These are phyloP conservation scores for Haplosporangium sp. DNA, from an alignment of 371 early-diverging fungal genomes.

Conservation along the genomic window DNA sequence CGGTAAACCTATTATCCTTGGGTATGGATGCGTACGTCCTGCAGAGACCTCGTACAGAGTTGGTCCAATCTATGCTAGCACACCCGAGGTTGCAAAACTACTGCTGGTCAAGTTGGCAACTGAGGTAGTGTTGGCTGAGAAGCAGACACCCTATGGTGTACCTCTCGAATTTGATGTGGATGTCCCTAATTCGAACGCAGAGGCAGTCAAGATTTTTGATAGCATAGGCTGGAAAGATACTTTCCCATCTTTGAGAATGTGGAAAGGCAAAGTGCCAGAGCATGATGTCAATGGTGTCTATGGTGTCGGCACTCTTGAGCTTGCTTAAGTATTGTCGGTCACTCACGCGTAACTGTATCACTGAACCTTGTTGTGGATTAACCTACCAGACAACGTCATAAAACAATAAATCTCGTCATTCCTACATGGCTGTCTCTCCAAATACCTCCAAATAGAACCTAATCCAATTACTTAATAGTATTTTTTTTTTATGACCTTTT, in stretches of 20 bases:
- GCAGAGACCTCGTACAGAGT: conserved; percentile 47
- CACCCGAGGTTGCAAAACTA: conserved; percentile 32
- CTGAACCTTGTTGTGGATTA: no score
- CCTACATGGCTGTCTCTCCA: no score
- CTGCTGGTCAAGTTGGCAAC: conserved; percentile 38
- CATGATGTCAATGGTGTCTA: conserved; percentile 33
- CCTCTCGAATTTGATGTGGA: conserved; percentile 38
- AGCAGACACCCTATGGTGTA: conserved; percentile 1
- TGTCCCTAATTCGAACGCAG: conserved; percentile 24
- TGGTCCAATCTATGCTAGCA: conserved; percentile 45
- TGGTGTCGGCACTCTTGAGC: conserved; percentile 31
- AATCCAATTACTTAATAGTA: no score
- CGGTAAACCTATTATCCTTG: conserved; percentile 33
- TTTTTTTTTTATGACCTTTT: no score
- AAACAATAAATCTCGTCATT: no score
- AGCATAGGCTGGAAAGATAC: conserved; percentile 28
- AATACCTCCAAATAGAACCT: no score
- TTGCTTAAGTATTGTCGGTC: conserved; percentile 19
- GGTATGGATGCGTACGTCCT: conserved; percentile 50
- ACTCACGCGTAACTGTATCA: no score
- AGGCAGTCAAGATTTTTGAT: conserved; percentile 38
- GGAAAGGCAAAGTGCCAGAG: conserved; percentile 42
- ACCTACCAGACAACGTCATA: no score
- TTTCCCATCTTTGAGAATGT: conserved; percentile 47
- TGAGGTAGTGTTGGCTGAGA: conserved; percentile 15